Evolutionary conservation across 768 basidiomycete species (phyloP), one percentile per base, ranked within the genome.

Genomic region (Lentinula boryana): DNA sequence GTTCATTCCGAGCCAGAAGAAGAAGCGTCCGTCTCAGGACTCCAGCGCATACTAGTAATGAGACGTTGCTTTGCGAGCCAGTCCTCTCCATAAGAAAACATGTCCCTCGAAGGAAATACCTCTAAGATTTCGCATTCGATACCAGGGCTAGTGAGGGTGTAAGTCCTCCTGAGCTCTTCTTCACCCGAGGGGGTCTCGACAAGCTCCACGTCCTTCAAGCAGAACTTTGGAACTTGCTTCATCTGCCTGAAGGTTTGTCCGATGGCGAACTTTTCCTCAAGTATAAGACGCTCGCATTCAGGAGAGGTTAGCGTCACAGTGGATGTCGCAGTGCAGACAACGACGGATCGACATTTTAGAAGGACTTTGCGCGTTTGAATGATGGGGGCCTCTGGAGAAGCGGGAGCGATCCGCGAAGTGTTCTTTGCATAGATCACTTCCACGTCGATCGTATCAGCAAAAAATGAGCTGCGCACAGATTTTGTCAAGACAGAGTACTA

Each of bases 41-140:
- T 48, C 46, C 46, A 48, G 21, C 46, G 46, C 46, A 48, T 48
- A 23, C 46, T 48, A 12, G 46, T 23, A 23, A 18, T 23, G 5
- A 48, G 46, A 48, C 46, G 46, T 23, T 48, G 46, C 46, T 48
- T 48, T n/a, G 46, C 21, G 46, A 48, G 46, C 87, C 87, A 89
- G 10, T 72, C 69, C 36, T 81, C 80, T 12, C 84, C 84, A 6
- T 68, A 68, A 13, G 72, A 62, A 63, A 89, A 89, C 87, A 90
- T 89, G 10, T 83, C 79, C 41, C 88, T 71, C 46, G 83, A 81
- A 1, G 85, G 83, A 68, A 89, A 90, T 4, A 85, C 82, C 65
- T 89, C 88, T 60, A 84, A 68, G 48, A 90, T 89, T 60, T 88
- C 85, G 66, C 86, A 84, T 54, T 81, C 76, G 67, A 89, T 84